Conservation (phyloP, 768 basidiomycete genomes). For the Kondoa malvinella region DNA sequence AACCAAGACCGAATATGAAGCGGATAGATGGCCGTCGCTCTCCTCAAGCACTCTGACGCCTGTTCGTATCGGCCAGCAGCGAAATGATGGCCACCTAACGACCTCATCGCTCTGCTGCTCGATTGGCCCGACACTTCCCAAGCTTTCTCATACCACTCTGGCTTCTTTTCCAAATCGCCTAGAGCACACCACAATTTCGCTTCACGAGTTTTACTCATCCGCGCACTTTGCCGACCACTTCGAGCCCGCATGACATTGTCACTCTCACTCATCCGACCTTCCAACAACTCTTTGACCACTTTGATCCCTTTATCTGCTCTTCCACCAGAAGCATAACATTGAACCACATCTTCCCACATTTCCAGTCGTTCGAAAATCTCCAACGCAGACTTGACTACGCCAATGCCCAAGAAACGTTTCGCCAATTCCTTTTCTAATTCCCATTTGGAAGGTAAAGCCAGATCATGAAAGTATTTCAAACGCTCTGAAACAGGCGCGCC, state of each 20-base stretch:
- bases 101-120: slow-evolving; percentile 79
- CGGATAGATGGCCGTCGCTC: slow-evolving; percentile 75
- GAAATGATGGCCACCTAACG: slow-evolving; percentile 70
- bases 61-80: slow-evolving; percentile 46
- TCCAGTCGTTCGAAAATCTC: slow-evolving; percentile 87
- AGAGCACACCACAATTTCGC: slow-evolving; percentile 90
- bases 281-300: slow-evolving; percentile 69
- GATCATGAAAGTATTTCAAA: slow-evolving; percentile 57
- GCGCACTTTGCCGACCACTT: slow-evolving; percentile 10
- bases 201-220: slow-evolving; percentile 47
- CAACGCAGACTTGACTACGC: slow-evolving; percentile 73
- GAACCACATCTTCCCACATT: slow-evolving; percentile 96
- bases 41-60: slow-evolving; percentile 50
- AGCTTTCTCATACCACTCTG: slow-evolving; percentile 59
- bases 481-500: slow-evolving; percentile 50
- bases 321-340: slow-evolving; percentile 64
- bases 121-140: slow-evolving; percentile 66
- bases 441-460: slow-evolving; percentile 79
- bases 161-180: slow-evolving; percentile 68
- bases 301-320: slow-evolving; percentile 50
- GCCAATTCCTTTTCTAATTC: slow-evolving; percentile 84
- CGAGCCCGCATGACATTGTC: slow-evolving; percentile 42
- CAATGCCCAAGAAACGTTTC: slow-evolving; percentile 59
- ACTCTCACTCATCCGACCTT: slow-evolving; percentile 66
- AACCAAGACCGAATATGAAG: slow-evolving; percentile 82